phyloP scores from a whole-genome alignment of 2,329 filamentous ascomycete genomes.

The Alternaria alternata region DNA sequence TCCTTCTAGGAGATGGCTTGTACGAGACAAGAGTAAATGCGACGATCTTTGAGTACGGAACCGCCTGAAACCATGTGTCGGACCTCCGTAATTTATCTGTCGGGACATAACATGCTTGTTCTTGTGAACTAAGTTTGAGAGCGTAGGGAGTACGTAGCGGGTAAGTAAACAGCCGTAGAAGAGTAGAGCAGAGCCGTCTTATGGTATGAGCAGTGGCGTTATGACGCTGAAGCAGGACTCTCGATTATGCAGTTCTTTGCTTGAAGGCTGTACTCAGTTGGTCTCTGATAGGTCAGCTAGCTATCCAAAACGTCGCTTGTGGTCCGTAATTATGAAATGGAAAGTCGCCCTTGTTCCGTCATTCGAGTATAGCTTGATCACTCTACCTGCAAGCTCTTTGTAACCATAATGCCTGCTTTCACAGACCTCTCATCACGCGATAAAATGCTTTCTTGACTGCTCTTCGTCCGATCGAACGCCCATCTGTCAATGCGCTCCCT shows the following conservation, averaged over 20 bases:
- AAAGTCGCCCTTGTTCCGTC: no score
- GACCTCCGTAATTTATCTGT: constrained; percentile 52
- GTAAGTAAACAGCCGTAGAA: no score
- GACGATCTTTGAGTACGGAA: constrained; percentile 54
- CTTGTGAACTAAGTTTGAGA: no score
- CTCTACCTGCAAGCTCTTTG: not conserved
- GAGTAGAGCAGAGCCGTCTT: no score
- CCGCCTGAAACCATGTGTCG: constrained; percentile 42
- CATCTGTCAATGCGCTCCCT: not conserved
- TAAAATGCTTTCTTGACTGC: not conserved
- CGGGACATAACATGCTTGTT: constrained; percentile 38
- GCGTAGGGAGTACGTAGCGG: not conserved
- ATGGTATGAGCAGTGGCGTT: no score
- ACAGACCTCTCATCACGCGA: not conserved
- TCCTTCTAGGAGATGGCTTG: constrained; percentile 15
- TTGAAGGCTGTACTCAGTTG: no score
- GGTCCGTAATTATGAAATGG: no score
- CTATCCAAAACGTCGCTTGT: no score
- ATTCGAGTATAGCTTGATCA: not conserved
- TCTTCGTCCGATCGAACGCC: not conserved
- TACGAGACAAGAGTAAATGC: constrained; percentile 51
- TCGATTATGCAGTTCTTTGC: no score
- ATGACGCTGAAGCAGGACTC: no score
- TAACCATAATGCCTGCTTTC: not conserved
- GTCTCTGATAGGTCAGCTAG: no score